Percentiles rank a stretch among this genome's conserved stretches.
Conservation (phyloP, 495 filamentous ascomycete genomes). For the Xylaria telfairii region DNA sequence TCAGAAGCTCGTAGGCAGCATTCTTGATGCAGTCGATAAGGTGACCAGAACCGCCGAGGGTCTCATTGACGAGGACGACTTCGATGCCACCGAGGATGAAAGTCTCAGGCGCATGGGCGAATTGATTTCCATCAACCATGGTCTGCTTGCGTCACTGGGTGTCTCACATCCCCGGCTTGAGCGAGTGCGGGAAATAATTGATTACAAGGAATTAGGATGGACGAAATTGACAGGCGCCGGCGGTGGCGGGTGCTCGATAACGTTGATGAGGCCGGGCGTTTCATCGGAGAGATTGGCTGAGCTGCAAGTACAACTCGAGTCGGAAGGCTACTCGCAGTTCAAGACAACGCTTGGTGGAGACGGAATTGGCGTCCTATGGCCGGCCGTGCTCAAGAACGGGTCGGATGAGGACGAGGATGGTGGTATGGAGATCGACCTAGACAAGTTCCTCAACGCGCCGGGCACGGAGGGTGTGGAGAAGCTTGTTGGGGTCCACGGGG, state of each 20-base stretch:
- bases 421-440: constrained; percentile 90
- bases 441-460: constrained; percentile 84
- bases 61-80: constrained; percentile 69
- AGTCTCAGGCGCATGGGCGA: constrained; percentile 76
- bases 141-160: constrained; percentile 82
- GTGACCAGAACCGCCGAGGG: constrained; percentile 75
- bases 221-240: constrained; percentile 96
- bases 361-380: constrained; percentile 91
- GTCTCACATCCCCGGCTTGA: constrained; percentile 94
- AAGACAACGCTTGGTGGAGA: constrained; percentile 88
- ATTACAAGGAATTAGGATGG: constrained; percentile 90
- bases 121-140: constrained; percentile 91
- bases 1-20: constrained; percentile 72
- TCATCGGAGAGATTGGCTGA: constrained; percentile 56
- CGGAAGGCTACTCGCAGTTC: constrained; percentile 82
- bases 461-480: constrained; percentile 81
- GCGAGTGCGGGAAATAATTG: constrained; percentile 88
- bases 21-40: constrained; percentile 82
- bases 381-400: constrained; percentile 80
- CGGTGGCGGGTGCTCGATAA: constrained; percentile 94
- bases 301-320: constrained; percentile 70
- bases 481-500: constrained; percentile 69
- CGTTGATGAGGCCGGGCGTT: constrained; percentile 72
- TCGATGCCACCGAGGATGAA: constrained; percentile 62
- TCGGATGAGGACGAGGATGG: constrained; percentile 70